phyloP scores from a whole-genome alignment of 148 eudicot genomes.

The Arctostaphylos glauca region DNA sequence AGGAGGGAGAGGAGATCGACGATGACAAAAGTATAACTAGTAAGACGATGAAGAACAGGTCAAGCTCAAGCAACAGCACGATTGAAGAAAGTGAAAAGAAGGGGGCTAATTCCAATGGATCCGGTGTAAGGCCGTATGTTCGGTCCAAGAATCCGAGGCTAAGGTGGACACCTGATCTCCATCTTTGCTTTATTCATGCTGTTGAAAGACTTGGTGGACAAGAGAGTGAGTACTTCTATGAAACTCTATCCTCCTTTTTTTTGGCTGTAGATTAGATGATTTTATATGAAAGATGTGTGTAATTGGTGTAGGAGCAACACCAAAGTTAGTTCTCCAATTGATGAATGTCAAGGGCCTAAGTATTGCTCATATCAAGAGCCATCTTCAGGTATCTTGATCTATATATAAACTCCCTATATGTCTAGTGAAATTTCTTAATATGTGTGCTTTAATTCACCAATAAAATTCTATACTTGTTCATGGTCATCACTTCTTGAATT shows the following conservation, averaged over 20 bases:
- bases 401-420: background rate
- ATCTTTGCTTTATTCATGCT: slow-evolving; percentile 78
- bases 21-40: background rate
- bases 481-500: background rate
- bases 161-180: slow-evolving; percentile 94
- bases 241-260: background rate
- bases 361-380: slow-evolving; percentile 96
- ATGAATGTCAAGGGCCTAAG: slow-evolving; percentile 94
- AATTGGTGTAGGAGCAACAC: slow-evolving; percentile 73
- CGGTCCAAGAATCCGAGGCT: slow-evolving; percentile 88
- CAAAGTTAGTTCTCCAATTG: slow-evolving; percentile 83
- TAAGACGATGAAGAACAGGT: slow-evolving; percentile 33
- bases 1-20: slow-evolving; percentile 19
- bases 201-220: slow-evolving; percentile 90
- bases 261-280: background rate
- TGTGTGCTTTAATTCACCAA: background rate
- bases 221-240: slow-evolving; percentile 54
- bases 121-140: slow-evolving; percentile 63
- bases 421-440: background rate
- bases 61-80: slow-evolving; percentile 76
- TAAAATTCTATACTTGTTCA: background rate
- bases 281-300: background rate
- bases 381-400: slow-evolving; percentile 65
- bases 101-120: slow-evolving; percentile 37
- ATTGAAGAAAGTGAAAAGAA: slow-evolving; percentile 64